Percentiles rank a stretch among this genome's conserved stretches.
phyloP scores from a whole-genome alignment of 169 alveolate genomes.

The Cryptosporidium xiaoi region DNA sequence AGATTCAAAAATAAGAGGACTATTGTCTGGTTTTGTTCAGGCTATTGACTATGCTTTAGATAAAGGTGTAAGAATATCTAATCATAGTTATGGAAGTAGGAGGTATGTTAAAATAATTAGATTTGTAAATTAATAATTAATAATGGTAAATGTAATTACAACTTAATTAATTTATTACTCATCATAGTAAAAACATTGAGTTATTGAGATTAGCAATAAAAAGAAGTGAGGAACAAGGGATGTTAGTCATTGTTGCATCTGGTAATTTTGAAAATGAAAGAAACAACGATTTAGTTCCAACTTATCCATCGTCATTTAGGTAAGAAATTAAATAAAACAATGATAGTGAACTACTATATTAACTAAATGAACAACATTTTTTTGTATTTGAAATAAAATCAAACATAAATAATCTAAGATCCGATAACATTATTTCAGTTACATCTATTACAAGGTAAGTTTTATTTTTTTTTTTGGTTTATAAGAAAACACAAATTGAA shows the following conservation, averaged over 20 bases:
- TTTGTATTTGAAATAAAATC: not conserved
- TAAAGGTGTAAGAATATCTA: conserved; percentile 80
- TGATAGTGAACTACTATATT: not conserved
- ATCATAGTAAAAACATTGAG: conserved; percentile 38
- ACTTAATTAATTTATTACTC: not conserved
- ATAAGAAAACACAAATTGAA: not conserved
- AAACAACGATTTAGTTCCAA: conserved; percentile 54
- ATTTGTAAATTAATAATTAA: not conserved
- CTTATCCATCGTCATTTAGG: conserved; percentile 68
- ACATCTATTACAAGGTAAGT: conserved; percentile 66
- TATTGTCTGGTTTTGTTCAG: conserved; percentile 78
- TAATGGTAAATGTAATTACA: not conserved
- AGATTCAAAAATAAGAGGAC: conserved; percentile 80
- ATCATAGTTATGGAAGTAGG: conserved; percentile 82
- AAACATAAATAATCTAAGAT: conserved; percentile 2
- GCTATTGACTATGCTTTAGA: conserved; percentile 82
- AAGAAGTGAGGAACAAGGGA: conserved; percentile 71
- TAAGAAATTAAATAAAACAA: conserved; percentile 1
- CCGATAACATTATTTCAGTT: conserved; percentile 50
- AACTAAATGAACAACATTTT: not conserved
- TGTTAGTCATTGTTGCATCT: conserved; percentile 66
- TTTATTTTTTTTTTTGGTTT: not conserved
- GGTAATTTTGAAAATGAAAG: conserved; percentile 53
- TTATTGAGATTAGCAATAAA: conserved; percentile 56
- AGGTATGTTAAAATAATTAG: conserved; percentile 53